Conservation (phyloP, 305 asterid species). For the Fraxinus greggii region DNA sequence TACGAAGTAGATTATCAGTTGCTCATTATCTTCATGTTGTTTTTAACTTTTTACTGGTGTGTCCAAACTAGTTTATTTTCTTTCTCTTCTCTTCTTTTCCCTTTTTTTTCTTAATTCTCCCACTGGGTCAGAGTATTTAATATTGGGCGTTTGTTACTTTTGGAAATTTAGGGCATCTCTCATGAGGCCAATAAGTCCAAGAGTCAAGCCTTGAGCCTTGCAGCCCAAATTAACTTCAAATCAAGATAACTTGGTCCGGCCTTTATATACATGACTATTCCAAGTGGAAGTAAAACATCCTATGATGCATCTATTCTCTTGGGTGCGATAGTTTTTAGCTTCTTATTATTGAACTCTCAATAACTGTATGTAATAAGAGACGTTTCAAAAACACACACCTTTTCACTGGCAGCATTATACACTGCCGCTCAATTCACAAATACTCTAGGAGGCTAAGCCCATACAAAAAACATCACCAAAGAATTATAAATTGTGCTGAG, state of each 20-base stretch:
- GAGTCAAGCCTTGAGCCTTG: not conserved
- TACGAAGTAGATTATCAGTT: slow-evolving; percentile 2
- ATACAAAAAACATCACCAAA: slow-evolving; percentile 4
- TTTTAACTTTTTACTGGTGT: not conserved
- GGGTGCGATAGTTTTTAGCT: slow-evolving; percentile 10
- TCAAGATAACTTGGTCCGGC: not conserved
- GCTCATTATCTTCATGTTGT: slow-evolving; percentile 6
- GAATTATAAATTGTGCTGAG: slow-evolving; percentile 18
- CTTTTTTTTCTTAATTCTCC: not conserved
- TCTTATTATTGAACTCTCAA: not conserved
- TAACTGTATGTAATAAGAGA: slow-evolving; percentile 6
- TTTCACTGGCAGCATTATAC: not conserved
- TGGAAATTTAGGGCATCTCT: slow-evolving; percentile 7
- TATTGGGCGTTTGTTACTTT: not conserved
- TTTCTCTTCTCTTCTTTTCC: too few relatives aligned
- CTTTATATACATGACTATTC: not conserved
- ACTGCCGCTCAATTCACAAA: slow-evolving; percentile 5
- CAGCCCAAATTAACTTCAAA: not conserved
- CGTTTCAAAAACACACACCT: not conserved
- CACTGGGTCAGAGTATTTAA: not conserved
- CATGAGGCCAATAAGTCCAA: slow-evolving; percentile 6
- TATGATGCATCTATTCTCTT: slow-evolving; percentile 8
- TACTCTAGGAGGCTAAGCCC: slow-evolving; percentile 3
- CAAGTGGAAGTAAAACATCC: slow-evolving; percentile 10
- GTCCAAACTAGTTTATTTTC: slow-evolving; percentile 8